Conservation (phyloP, 2,329 filamentous ascomycete species). For the Zasmidium cellare region DNA sequence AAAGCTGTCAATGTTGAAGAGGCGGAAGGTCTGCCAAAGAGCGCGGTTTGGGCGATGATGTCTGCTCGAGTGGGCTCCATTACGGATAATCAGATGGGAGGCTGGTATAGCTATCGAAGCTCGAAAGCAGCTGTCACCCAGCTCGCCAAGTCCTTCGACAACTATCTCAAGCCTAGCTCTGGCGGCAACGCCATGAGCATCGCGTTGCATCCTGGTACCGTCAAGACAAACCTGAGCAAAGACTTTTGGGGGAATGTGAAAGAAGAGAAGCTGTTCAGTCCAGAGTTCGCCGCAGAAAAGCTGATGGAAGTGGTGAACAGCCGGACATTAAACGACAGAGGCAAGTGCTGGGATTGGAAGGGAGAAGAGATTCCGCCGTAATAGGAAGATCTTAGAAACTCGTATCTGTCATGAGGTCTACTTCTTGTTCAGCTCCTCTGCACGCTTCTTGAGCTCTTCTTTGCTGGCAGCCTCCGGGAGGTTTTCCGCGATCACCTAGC, state of each 20-base stretch:
- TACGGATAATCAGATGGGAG: constrained; percentile 69
- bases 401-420: background rate
- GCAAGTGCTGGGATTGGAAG: constrained; percentile 69
- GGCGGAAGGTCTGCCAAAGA: constrained; percentile 43
- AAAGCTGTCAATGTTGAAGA: constrained; percentile 47
- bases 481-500: constrained; percentile 40
- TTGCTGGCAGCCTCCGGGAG: constrained; percentile 48
- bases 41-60: constrained; percentile 70
- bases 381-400: constrained; percentile 3
- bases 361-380: constrained; percentile 63
- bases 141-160: constrained; percentile 69
- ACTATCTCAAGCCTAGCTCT: constrained; percentile 59
- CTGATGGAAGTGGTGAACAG: constrained; percentile 60
- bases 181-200: constrained; percentile 66
- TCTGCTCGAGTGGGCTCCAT: constrained; percentile 76
- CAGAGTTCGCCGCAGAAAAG: constrained; percentile 65
- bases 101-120: constrained; percentile 80
- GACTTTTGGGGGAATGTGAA: constrained; percentile 70
- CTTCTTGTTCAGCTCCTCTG: constrained; percentile 53
- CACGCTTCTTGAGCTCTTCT: constrained; percentile 51
- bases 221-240: constrained; percentile 70
- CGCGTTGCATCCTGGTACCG: constrained; percentile 76
- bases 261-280: constrained; percentile 64
- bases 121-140: constrained; percentile 75
- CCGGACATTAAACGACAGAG: constrained; percentile 54